Conservation (phyloP, 73 alveolate species). For the Paramecium pentaurelia region DNA sequence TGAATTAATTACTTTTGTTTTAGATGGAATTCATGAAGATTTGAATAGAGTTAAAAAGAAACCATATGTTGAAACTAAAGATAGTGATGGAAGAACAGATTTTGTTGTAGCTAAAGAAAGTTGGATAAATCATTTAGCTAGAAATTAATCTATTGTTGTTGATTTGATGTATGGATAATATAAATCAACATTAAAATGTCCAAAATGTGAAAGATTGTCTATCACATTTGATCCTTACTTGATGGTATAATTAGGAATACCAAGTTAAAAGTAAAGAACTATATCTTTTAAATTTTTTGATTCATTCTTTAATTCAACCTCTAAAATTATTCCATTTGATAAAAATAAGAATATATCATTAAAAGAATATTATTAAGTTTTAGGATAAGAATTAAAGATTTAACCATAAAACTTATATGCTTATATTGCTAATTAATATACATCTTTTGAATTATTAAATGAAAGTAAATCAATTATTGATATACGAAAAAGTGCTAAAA, state of each 20-base stretch:
- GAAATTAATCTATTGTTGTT: constrained; percentile 93
- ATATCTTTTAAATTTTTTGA: not conserved
- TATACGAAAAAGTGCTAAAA: not conserved
- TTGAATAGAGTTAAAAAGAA: constrained; percentile 84
- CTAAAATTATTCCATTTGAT: not conserved
- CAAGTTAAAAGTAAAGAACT: constrained; percentile 61
- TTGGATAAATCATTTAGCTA: constrained; percentile 86
- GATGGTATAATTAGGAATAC: constrained; percentile 90
- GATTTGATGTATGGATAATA: constrained; percentile 95
- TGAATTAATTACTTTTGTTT: constrained; percentile 84
- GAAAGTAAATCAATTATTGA: not conserved
- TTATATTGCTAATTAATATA: not conserved
- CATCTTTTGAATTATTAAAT: not conserved
- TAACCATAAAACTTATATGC: not conserved
- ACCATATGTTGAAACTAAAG: constrained; percentile 84
- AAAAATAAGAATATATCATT: not conserved
- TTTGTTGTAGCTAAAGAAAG: constrained; percentile 83
- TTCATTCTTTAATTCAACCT: not conserved
- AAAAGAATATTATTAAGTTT: not conserved
- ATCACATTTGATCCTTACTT: constrained; percentile 95
- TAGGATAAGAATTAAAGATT: not conserved
- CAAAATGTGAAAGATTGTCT: constrained; percentile 82
- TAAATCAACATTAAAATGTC: constrained; percentile 90
- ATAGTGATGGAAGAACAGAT: constrained; percentile 77
- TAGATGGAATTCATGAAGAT: constrained; percentile 97